These are phyloP conservation scores for Auricularia auricula-judae DNA, from an alignment of 768 basidiomycete genomes.

Conservation along the genomic window DNA sequence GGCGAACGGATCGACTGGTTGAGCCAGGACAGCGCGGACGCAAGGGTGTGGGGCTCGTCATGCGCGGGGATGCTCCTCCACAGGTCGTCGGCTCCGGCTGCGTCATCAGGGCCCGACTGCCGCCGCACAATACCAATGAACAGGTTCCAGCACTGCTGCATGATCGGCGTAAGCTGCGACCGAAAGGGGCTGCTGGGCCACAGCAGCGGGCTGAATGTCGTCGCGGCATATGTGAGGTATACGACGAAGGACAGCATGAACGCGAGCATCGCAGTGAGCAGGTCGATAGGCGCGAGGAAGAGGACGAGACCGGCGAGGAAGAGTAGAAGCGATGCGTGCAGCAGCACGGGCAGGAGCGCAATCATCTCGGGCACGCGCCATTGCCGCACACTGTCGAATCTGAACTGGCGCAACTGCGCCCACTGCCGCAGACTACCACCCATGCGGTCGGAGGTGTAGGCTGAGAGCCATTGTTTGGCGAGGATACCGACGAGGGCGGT, in stretches of 20 bases:
- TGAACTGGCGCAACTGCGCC: conserved; percentile 31
- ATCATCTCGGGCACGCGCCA: conserved; percentile 31
- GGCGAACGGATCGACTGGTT: too few relatives aligned
- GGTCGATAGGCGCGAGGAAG: conserved; percentile 26
- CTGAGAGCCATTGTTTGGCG: conserved; percentile 40
- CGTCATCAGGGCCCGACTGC: too few relatives aligned
- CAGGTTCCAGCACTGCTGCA: too few relatives aligned
- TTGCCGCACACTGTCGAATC: conserved; percentile 26
- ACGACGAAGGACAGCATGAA: neutral
- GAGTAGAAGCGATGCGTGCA: conserved; percentile 37
- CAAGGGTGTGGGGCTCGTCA: too few relatives aligned
- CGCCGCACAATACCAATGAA: too few relatives aligned
- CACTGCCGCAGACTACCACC: conserved; percentile 20
- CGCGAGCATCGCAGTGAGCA: neutral
- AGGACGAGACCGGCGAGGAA: conserved; percentile 39
- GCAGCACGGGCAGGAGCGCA: conserved; percentile 31
- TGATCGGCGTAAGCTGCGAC: neutral
- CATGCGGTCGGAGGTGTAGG: conserved; percentile 17
- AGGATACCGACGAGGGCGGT: conserved; percentile 35
- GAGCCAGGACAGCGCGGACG: too few relatives aligned
- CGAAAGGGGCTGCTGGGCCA: neutral
- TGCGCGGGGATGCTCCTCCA: too few relatives aligned
- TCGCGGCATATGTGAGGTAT: neutral
- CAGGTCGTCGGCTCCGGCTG: too few relatives aligned
- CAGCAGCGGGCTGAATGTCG: neutral